Percentiles rank a stretch among this genome's conserved stretches.
Conservation (phyloP, 2,329 filamentous ascomycete species). For the Onygena corvina region DNA sequence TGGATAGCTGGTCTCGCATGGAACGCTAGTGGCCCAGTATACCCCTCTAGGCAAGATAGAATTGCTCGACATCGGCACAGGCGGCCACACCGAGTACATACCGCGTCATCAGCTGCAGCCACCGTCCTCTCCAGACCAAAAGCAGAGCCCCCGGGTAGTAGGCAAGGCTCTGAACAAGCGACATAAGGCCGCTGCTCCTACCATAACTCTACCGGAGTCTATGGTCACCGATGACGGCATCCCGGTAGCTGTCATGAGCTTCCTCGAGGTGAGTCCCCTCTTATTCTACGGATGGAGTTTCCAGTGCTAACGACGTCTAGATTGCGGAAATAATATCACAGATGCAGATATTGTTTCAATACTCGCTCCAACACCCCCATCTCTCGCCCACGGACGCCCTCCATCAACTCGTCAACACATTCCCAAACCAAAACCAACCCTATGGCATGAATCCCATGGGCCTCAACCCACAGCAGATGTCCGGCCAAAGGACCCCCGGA, state of each 20-base stretch:
- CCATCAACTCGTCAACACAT: slow-evolving; percentile 39
- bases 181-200: slow-evolving; percentile 34
- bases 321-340: slow-evolving; percentile 53
- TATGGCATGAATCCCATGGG: slow-evolving; percentile 24
- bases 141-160: slow-evolving; percentile 46
- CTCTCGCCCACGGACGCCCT: slow-evolving; percentile 46
- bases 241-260: slow-evolving; percentile 45
- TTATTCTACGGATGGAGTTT: neutral
- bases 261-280: slow-evolving; percentile 43
- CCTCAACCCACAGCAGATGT: slow-evolving; percentile 22
- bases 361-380: slow-evolving; percentile 42
- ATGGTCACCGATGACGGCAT: slow-evolving; percentile 43
- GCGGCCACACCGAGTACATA: slow-evolving; percentile 69
- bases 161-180: slow-evolving; percentile 44
- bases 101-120: slow-evolving; percentile 50
- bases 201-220: slow-evolving; percentile 33
- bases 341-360: slow-evolving; percentile 50
- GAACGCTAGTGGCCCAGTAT: slow-evolving; percentile 66
- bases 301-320: slow-evolving; percentile 29
- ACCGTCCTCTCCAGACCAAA: slow-evolving; percentile 42
- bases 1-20: slow-evolving; percentile 61
- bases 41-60: slow-evolving; percentile 70
- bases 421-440: slow-evolving; percentile 29
- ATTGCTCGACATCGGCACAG: slow-evolving; percentile 67
- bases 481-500: slow-evolving; percentile 33